Base-by-base conservation (phyloP, 768 basidiomycete genomes). In the Bullera alba region DNA sequence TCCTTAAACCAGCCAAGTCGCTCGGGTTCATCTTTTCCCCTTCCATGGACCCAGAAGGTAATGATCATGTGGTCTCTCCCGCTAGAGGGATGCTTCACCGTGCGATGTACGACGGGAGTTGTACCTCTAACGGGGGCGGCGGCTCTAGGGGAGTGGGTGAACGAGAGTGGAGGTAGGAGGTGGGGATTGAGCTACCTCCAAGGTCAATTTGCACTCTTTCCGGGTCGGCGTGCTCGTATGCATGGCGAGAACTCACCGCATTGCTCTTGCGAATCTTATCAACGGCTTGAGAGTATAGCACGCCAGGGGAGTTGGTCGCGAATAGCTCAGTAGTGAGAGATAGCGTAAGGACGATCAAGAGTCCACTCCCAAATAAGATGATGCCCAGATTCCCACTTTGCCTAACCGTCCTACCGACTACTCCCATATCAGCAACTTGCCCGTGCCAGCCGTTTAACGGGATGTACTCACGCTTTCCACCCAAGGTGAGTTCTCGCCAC, bases 361-460 rank as follows among this genome's bases (percentile, higher is more conserved):
- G 51, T 2, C 56, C 58, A 8, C 65, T 67, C 42, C 71, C 71
- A 25, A 72, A 25, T 12, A 70, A 22, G 37, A 72, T 67, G 25
- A 72, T 69, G 1, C 65, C 59, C 16, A 72, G 47, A 45, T 72
- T 72, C 2, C 70, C 70, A 16, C 68, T 70, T 45, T 72, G 70
- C 41, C 57, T 55, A 3, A 63, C 67, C 8, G 67, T 70, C 21
- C 70, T 51, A 7, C 52, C 58, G 34, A 72, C 70, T 72, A 27
- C 16, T 19, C 10, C 6, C 25, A 22, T 29, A 12, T n/a, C 27
- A 10, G 38, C 15, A n/a, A 5, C 5, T 32, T 16, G 5, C 35
- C 17, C 7, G 6, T 25, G 5, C 21, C 14, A 5, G 17, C 3
- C 38, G 22, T 41, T 21, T 37, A n/a, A n/a, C 32, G 32, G n/a